Base-by-base conservation (phyloP, 345 rosid genomes). In the Angophora floribunda region DNA sequence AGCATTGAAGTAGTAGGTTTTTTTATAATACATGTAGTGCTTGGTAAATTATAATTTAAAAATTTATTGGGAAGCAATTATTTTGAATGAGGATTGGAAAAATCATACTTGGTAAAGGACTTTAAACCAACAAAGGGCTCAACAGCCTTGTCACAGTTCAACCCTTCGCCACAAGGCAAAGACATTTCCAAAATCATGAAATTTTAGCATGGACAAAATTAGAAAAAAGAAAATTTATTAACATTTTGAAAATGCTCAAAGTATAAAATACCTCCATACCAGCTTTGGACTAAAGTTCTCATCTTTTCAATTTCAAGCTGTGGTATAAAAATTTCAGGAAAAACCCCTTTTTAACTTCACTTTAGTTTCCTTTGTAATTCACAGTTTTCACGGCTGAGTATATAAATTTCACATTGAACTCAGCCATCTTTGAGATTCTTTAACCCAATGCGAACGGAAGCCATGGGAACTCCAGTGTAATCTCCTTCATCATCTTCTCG, bases 1-100 rank as follows among this genome's bases (percentile, higher is more conserved):
- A 10, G 13, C 3, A 15, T 59, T 0, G 0, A 59, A 59, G 1
- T 59, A 10, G 0, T 1, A 59, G 15, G 0, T 24, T 26, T 11
- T 59, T 59, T 59, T 0, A 28, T 5, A 59, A 26, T 59, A 59
- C 7, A 11, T 11, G 7, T 59, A 11, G 1, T 59, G 1, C 5
- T 59, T 59, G 30, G 1, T 11, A 59, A 59, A 26, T 26, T 59
- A 5, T 6, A 26, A 28, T 26, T 59, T 26, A 26, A 59, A 59
- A 59, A 12, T 26, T 2, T 12, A 59, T 26, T 12, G 4, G 3
- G 15, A 59, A 59, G 30, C 32, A 26, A 59, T 2, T 59, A 59
- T 26, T 59, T 26, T 28, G 11, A 59, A 26, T 11, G 15, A 59
- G 11, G 30, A 26, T 26, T 59, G 67, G 15, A 59, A 59, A 59